Evolutionary conservation across 2,329 filamentous ascomycete species (phyloP).

Genomic region (Arthroderma sp.): DNA sequence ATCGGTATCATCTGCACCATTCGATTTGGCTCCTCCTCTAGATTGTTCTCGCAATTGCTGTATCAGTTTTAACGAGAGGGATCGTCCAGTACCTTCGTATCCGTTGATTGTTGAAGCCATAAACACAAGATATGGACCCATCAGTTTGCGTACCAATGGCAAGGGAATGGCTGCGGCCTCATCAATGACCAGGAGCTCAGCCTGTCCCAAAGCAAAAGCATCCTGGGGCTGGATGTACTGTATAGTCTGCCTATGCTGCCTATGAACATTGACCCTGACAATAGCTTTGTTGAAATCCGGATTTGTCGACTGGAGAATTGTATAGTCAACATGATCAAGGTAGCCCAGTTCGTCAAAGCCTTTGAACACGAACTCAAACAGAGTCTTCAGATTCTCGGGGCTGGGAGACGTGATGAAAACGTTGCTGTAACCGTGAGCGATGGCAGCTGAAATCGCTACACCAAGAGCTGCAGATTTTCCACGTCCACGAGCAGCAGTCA

Average conservation of each 20-base stretch:
- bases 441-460: constrained; percentile 82
- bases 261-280: constrained; percentile 88
- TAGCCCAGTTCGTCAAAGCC: constrained; percentile 92
- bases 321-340: constrained; percentile 91
- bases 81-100: constrained; percentile 92
- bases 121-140: constrained; percentile 94
- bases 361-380: constrained; percentile 98
- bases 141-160: constrained; percentile 80
- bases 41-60: constrained; percentile 94
- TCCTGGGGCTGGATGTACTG: constrained; percentile 98
- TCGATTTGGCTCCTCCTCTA: constrained; percentile 46
- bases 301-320: constrained; percentile 95
- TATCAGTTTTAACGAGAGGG: constrained; percentile 88
- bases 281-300: constrained; percentile 99
- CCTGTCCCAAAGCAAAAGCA: constrained; percentile 85
- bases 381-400: constrained; percentile 93
- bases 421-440: constrained; percentile 95
- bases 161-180: constrained; percentile 94
- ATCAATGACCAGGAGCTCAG: constrained; percentile 90
- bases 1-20: constrained; percentile 47
- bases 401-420: constrained; percentile 98
- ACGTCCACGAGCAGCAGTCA: constrained; percentile 86
- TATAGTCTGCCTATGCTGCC: constrained; percentile 91
- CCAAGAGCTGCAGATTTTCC: constrained; percentile 95
- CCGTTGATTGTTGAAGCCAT: constrained; percentile 99